Conservation (phyloP, 2,329 filamentous ascomycete species). For the Falciphora oryzae region DNA sequence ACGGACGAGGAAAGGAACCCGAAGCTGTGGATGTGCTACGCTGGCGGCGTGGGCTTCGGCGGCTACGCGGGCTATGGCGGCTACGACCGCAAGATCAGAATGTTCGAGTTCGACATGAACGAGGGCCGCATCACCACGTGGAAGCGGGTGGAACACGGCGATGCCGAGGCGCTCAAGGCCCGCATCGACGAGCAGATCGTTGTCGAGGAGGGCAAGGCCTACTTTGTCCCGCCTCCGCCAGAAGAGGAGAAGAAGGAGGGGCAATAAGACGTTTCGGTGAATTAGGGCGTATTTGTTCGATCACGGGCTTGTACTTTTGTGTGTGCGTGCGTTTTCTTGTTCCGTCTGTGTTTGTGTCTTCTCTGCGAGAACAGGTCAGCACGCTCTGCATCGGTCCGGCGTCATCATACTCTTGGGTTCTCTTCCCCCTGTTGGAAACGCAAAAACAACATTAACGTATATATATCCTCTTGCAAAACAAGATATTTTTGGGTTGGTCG, state of each 20-base stretch:
- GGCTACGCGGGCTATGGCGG: conserved; percentile 90
- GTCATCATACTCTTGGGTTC: not conserved
- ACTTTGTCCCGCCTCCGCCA: conserved; percentile 5
- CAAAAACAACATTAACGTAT: not conserved
- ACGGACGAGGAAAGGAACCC: conserved; percentile 48
- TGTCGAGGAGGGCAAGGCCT: conserved; percentile 52
- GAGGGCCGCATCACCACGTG: conserved; percentile 84
- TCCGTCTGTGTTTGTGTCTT: not conserved
- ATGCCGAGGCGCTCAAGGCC: conserved; percentile 31
- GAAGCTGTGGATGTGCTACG: conserved; percentile 97
- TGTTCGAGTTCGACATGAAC: conserved; percentile 94
- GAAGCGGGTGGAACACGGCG: conserved; percentile 74
- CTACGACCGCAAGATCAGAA: conserved; percentile 74
- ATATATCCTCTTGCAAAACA: not conserved
- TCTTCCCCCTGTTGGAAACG: not conserved
- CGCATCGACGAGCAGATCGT: conserved; percentile 58
- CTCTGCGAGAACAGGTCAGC: not conserved
- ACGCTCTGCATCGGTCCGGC: not conserved
- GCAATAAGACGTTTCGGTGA: not conserved
- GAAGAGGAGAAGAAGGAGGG: conserved; percentile 17
- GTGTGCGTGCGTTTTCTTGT: not conserved
- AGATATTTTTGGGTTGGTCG: not conserved
- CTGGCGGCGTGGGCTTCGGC: conserved; percentile 83
- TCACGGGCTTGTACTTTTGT: not conserved
- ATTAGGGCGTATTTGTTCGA: no score